Base-by-base conservation (phyloP, 2,329 filamentous ascomycete species). In the Paecilomyces formosus region DNA sequence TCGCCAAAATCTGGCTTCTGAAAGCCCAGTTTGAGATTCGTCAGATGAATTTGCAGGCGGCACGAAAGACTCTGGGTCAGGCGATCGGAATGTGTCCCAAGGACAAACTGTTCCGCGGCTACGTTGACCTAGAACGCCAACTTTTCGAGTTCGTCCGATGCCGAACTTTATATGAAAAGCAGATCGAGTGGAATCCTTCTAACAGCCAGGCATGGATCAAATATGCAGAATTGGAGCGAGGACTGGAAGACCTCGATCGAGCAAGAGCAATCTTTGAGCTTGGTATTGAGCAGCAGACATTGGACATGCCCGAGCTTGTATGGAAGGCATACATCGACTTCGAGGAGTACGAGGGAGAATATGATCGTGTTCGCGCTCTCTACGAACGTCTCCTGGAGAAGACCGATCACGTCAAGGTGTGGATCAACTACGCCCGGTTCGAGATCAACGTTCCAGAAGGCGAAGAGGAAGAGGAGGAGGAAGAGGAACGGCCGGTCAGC, bases 281-380 rank as follows among this genome's bases (percentile, higher is more conserved):
- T 28, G 93, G 90, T 2, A 88, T 97, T 61, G 81, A 84, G 54
- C 92, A 97, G 73, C 82, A 87, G 1, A 83, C 86, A 31, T 81
- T 99, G 13, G 94, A 99, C 73, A 99, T 99, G 94, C 94, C 94
- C 0, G 94, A 99, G 77, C 81, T 97, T 55, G 81, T 97, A 1
- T 99, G 94, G 94, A 97, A 97, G 77, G 87, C 92, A 1, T 99
- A 96, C 74, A 97, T 99, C 66, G 94, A 99, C 74, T 97, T 97
- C 70, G 94, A 99, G 76, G 93, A 97, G 71, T 91, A 96, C 67
- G 91, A 96, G 74, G 90, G 87, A 68, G 91, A 97, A 74, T 97
- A 93, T 74, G 90, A 92, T 56, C 82, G 87, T 54, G 91, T 92
- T 3, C 83, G 94, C 54, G 78, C 79, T 3, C 79, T 99, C 52